Evolutionary conservation across 768 basidiomycete species (phyloP).

Genomic region (Dioszegia crocea): DNA sequence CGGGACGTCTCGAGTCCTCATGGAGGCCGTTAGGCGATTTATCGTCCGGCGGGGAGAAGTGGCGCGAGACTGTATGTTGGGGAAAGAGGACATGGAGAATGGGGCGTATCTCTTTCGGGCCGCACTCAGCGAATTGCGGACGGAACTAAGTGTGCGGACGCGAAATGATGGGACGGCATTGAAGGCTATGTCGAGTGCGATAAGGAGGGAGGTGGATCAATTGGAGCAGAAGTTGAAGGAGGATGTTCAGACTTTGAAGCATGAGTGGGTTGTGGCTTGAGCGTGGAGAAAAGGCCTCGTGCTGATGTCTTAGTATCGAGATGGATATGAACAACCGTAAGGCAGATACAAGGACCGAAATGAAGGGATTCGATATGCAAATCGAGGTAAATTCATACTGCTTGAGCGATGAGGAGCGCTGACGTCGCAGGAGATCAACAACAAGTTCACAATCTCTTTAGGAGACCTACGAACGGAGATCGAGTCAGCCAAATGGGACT

Average conservation of each 20-base stretch:
- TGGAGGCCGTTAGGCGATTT: constrained; percentile 48
- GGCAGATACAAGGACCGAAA: constrained; percentile 77
- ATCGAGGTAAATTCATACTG: constrained; percentile 54
- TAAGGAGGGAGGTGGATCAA: constrained; percentile 79
- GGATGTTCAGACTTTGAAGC: constrained; percentile 78
- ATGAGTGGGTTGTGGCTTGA: constrained; percentile 65
- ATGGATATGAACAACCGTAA: constrained; percentile 94
- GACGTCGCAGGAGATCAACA: constrained; percentile 50
- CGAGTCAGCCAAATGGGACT: constrained; percentile 53
- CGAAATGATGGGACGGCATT: constrained; percentile 82
- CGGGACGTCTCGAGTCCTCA: constrained; percentile 42
- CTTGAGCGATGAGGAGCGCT: neutral
- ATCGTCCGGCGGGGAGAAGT: constrained; percentile 40
- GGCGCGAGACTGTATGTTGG: constrained; percentile 43
- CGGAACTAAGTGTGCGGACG: constrained; percentile 74
- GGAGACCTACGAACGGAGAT: constrained; percentile 53
- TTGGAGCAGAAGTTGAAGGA: constrained; percentile 90
- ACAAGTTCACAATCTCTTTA: constrained; percentile 53
- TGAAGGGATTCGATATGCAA: constrained; percentile 75
- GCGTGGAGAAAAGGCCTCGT: too few species aligned
- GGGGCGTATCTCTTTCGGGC: constrained; percentile 63
- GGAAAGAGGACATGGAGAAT: constrained; percentile 53
- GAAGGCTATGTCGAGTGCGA: constrained; percentile 65
- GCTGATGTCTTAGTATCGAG: constrained; percentile 63
- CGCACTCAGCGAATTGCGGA: constrained; percentile 81